Base-by-base conservation (phyloP, 306 rosid genomes). In the Nissolia schottii region DNA sequence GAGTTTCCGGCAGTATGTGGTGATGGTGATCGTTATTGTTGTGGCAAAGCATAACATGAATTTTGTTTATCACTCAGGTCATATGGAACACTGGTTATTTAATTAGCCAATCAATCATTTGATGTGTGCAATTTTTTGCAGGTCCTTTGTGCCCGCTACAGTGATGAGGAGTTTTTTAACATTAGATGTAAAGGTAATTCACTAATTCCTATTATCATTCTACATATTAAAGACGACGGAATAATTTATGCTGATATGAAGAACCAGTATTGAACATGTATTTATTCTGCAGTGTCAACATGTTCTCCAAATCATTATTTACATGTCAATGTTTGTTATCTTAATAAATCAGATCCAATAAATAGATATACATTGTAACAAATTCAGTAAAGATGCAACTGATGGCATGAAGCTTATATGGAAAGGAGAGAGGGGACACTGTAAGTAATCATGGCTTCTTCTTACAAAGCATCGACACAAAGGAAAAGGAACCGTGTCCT, bases 131-230 rank as follows among this genome's bases (percentile, higher is more conserved):
- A 35, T 19, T 41, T 53, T 71, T 48, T 34, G 64, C 90, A 93
- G 98, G 93, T 93, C 73, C 92, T 93, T 69, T 93, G 98, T 80
- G 88, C 89, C 76, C 96, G 90, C 6, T 93, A 83, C 54, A 90
- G 90, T 70, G 97, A 93, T 43, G 98, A 93, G 73, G 97, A 93
- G 41, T 93, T 90, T 75, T 81, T 93, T 53, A 80, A 69, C 76
- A 81, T 87, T 64, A 71, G 96, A 84, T 93, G 98, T 81, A 81
- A 88, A 85, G 98, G 97, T 93, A 83, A 46, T 25, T 57, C 27
- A 71, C 74, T 90, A 81, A 53, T 25, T 57, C 37, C 77, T 70
- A 14, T 18, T 5, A 18, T 35, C 57, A 9, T 25, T 73, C 32
- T 45, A 9, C 58, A 48, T 58, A 1, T 68, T 43, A 18, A 60